Base-by-base conservation (phyloP, 1,284 basidiomycete species). In the Pseudozyma tsukubaensis region DNA sequence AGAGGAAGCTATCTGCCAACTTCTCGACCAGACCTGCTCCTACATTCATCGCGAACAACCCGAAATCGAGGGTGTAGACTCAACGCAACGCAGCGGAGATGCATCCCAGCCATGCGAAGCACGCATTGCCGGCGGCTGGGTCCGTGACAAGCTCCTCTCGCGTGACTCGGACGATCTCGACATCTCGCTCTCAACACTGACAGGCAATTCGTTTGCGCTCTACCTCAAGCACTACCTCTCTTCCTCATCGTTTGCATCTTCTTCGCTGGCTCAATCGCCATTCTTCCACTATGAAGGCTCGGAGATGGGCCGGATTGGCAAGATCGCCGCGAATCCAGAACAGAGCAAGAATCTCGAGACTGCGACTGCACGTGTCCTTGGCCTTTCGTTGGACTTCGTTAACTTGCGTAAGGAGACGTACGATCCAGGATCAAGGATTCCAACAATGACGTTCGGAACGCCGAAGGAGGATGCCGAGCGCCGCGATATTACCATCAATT, bases 291-390 rank as follows among this genome's bases (percentile, higher is more conserved):
- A 70, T 56, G 52, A 50, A 10, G 50, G 50, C 16, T 48, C 42
- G 35, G 80, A 75, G 53, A 79, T 81, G 60, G 76, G 81, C 32
- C 78, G 80, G 39, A 86, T 89, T 13, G 87, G 91, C 21, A 93
- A 91, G 81, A 94, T 99, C 63, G 93, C 92, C 56, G 91, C 92
- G 68, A 98, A 99, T 80, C 96, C 97, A 0, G 94, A 96, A 50
- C 97, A 99, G 86, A 96, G 93, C 59, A 99, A 99, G 85, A 97
- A 98, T 85, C 88, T 99, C 37, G 96, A 99, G 86, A 98, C 97
- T 0, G 96, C 94, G 0, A 92, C 92, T n/a, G 92, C 94, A 35
- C 90, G 89, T 35, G 87, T 99, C 29, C 87, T 94, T 51, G 94
- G 90, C 3, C 86, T 93, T 49, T 93, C 94, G 63, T 87, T 99